Evolutionary conservation across 441 rosid genomes (phyloP), one percentile per base, ranked within the genome.

Genomic region (Populus trichocarpa): DNA sequence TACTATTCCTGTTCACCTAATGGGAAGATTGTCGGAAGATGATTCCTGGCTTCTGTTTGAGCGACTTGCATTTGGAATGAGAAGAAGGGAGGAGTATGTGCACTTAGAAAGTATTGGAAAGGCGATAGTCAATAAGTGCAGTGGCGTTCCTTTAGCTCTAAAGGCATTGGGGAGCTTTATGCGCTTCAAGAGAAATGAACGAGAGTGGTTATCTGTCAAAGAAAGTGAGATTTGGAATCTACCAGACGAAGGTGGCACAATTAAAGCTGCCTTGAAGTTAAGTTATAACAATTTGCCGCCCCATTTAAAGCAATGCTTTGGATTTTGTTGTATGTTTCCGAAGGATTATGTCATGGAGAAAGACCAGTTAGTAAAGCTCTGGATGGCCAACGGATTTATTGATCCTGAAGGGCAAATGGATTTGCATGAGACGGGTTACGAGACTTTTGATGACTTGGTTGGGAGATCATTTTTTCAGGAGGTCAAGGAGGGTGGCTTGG

Each of bases 161-260:
- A 83, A 72, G 76, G 78, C 84, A 23, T 3, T 85, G 18, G 88
- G 86, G 65, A 77, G 81, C 70, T 25, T 75, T 1, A 25, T 83
- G 73, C 66, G 40, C 20, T 35, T 4, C 6, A 68, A 76, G 68
- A 57, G 66, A 32, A 69, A 7, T 14, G 73, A 68, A 23, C 40
- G 32, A 6, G 35, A 67, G n/a, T 76, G 78, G 78, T 67, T 59
- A 69, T 50, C 67, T 12, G 22, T 76, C 53, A 69, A 57, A 26
- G 78, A 68, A 12, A 76, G 36, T n/a, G 46, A 69, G 4, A 68
- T 53, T 32, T 76, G 78, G 78, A 26, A 69, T 65, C 22, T 75
- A 18, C 30, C 74, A 42, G 23, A 76, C 8, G 73, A 76, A 67
- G 67, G 35, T 23, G 53, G 25, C 32, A 30, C 32, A 8, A 75